Evolutionary conservation across 1,139 yeast species (phyloP).

Genomic region (Suhomyces yuchorum): DNA sequence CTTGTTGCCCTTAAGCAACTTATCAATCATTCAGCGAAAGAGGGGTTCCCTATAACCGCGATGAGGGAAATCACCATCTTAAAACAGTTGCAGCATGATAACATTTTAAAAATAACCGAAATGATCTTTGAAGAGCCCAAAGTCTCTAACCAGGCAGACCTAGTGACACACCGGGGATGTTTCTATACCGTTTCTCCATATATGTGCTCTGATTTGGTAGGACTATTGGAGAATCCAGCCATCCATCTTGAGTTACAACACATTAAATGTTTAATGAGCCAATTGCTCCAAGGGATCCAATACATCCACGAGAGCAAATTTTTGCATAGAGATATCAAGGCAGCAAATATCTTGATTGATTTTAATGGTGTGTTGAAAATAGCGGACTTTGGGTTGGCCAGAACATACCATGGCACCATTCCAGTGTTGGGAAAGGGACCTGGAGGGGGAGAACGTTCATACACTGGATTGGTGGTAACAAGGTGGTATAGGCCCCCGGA

Average conservation of each 20-base stretch:
- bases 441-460: constrained; percentile 76
- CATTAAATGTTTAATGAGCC: constrained; percentile 82
- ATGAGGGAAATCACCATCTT: constrained; percentile 87
- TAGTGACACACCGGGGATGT: constrained; percentile 46
- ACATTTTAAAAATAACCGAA: constrained; percentile 78
- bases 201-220: constrained; percentile 91
- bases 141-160: constrained; percentile 33
- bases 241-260: constrained; percentile 62
- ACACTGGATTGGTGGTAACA: constrained; percentile 92
- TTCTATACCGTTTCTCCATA: constrained; percentile 92
- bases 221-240: constrained; percentile 84
- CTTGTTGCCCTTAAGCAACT: constrained; percentile 70
- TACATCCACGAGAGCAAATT: constrained; percentile 73
- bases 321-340: constrained; percentile 91
- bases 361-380: constrained; percentile 71
- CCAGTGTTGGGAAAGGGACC: constrained; percentile 60
- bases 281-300: constrained; percentile 75
- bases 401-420: constrained; percentile 70
- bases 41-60: constrained; percentile 95
- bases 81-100: constrained; percentile 66
- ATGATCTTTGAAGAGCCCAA: constrained; percentile 72
- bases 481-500: constrained; percentile 98
- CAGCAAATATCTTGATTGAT: constrained; percentile 87
- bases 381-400: constrained; percentile 91
- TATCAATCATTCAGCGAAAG: constrained; percentile 79